These are phyloP conservation scores for Aspergillus sp. DNA, from an alignment of 2,329 filamentous ascomycete genomes.

Conservation along the genomic window DNA sequence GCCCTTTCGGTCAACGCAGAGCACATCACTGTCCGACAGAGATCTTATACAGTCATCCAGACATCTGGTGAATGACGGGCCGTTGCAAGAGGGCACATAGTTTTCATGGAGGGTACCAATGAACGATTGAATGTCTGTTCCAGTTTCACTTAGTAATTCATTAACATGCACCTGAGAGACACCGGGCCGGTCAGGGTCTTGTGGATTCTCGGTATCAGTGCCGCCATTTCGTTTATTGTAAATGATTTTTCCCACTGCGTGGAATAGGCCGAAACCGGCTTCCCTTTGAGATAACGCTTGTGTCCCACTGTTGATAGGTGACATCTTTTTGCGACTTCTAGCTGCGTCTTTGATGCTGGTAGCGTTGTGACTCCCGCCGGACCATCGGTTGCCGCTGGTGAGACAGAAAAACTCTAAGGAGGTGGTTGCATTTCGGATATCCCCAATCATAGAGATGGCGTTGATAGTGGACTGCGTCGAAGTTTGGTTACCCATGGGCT, in stretches of 20 bases:
- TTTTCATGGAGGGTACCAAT: constrained; percentile 92
- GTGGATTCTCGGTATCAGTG: constrained; percentile 34
- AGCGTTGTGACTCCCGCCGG: constrained; percentile 68
- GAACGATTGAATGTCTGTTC: constrained; percentile 88
- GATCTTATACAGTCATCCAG: constrained; percentile 83
- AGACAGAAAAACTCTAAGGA: constrained; percentile 90
- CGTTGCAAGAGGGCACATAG: constrained; percentile 76
- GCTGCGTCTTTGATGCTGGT: constrained; percentile 65
- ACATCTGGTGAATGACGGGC: constrained; percentile 69
- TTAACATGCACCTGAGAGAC: constrained; percentile 68
- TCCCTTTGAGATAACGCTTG: constrained; percentile 82
- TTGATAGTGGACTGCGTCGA: constrained; percentile 79
- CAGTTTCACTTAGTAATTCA: constrained; percentile 84
- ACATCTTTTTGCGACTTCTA: constrained; percentile 38
- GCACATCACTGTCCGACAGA: constrained; percentile 82
- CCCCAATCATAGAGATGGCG: constrained; percentile 79
- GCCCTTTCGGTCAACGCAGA: constrained; percentile 62
- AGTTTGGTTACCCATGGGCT: constrained; percentile 71
- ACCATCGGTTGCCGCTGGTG: constrained; percentile 66
- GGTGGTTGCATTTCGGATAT: constrained; percentile 88
- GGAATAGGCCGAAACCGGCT: constrained; percentile 88
- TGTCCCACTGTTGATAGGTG: constrained; percentile 74
- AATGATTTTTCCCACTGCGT: constrained; percentile 91
- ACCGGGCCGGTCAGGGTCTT: constrained; percentile 58
- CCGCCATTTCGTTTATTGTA: constrained; percentile 84